These are phyloP conservation scores for Paracamarosporium sp. DNA, from an alignment of 2,329 filamentous ascomycete genomes.

Conservation along the genomic window DNA sequence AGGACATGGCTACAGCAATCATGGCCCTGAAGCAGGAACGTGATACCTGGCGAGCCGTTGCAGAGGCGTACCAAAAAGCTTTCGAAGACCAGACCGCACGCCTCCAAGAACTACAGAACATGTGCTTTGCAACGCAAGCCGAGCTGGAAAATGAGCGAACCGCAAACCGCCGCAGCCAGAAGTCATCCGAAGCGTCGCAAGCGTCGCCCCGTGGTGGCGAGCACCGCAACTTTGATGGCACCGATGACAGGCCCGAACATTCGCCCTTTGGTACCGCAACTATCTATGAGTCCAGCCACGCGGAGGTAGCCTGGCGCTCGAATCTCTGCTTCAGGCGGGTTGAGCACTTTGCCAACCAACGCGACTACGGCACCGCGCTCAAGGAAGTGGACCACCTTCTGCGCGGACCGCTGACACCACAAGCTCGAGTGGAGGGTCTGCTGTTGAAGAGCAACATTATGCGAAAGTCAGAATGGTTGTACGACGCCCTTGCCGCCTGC, in stretches of 20 bases:
- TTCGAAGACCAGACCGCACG: conserved; percentile 33
- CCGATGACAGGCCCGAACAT: not conserved
- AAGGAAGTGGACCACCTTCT: conserved; percentile 32
- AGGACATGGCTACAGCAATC: conserved; percentile 23
- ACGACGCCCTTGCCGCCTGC: conserved; percentile 38
- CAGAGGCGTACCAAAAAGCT: conserved; percentile 33
- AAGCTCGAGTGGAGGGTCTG: conserved; percentile 34
- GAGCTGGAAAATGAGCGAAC: conserved; percentile 39
- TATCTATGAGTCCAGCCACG: conserved; percentile 12
- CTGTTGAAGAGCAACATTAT: conserved; percentile 38
- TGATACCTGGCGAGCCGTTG: conserved; percentile 38
- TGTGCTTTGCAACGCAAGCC: conserved; percentile 39
- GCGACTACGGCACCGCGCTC: conserved; percentile 32
- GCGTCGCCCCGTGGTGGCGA: not conserved
- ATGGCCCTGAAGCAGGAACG: conserved; percentile 35
- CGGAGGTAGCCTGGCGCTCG: conserved; percentile 10
- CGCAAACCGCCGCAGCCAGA: conserved; percentile 20
- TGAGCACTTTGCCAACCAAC: conserved; percentile 22
- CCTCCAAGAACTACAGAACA: conserved; percentile 31
- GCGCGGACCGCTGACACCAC: conserved; percentile 29
- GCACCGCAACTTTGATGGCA: not conserved
- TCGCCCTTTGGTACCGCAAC: conserved; percentile 22
- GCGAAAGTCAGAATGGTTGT: conserved; percentile 30
- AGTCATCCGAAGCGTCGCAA: conserved; percentile 3
- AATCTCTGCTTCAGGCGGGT: conserved; percentile 27